Evolutionary conservation across 75 land plant genomes (phyloP).

Genomic region (Ceratopteris richardii): DNA sequence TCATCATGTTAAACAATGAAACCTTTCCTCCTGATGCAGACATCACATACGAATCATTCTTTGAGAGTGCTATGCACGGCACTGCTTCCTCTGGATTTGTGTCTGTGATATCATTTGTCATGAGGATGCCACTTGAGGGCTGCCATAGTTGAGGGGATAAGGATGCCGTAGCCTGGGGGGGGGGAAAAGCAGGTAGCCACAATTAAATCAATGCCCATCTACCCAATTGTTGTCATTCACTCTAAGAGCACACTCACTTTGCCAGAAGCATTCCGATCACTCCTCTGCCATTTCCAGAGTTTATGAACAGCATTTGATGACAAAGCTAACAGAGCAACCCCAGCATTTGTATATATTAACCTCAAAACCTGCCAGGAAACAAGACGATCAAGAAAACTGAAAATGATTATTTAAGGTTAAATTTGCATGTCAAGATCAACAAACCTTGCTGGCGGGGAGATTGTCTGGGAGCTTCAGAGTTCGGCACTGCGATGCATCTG

Average conservation of each 20-base stretch:
- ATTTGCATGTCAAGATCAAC: neutral
- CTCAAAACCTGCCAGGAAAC: constrained; percentile 35
- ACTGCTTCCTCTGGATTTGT: constrained; percentile 41
- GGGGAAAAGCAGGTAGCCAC: too few relatives aligned
- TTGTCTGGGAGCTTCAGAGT: constrained; percentile 51
- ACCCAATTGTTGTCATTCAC: too few relatives aligned
- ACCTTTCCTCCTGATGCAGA: constrained; percentile 57
- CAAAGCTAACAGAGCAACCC: constrained; percentile 51
- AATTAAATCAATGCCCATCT: neutral
- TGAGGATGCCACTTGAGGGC: constrained; percentile 45
- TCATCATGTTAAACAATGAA: constrained; percentile 56
- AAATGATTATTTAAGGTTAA: neutral
- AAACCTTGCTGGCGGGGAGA: constrained; percentile 66
- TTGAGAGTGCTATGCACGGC: constrained; percentile 50
- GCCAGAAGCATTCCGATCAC: constrained; percentile 35
- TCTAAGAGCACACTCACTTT: constrained; percentile 24
- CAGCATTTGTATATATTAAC: constrained; percentile 64
- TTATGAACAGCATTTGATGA: constrained; percentile 60
- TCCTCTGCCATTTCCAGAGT: constrained; percentile 67
- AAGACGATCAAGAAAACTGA: neutral
- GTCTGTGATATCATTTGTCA: constrained; percentile 54
- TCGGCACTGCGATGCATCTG: constrained; percentile 43
- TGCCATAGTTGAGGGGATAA: constrained; percentile 45
- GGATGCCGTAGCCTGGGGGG: constrained; percentile 46
- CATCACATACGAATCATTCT: constrained; percentile 64